Percentiles rank a stretch among this genome's conserved stretches.
phyloP scores from a whole-genome alignment of 495 filamentous ascomycete genomes.

The Talaromyces stipitatus region DNA sequence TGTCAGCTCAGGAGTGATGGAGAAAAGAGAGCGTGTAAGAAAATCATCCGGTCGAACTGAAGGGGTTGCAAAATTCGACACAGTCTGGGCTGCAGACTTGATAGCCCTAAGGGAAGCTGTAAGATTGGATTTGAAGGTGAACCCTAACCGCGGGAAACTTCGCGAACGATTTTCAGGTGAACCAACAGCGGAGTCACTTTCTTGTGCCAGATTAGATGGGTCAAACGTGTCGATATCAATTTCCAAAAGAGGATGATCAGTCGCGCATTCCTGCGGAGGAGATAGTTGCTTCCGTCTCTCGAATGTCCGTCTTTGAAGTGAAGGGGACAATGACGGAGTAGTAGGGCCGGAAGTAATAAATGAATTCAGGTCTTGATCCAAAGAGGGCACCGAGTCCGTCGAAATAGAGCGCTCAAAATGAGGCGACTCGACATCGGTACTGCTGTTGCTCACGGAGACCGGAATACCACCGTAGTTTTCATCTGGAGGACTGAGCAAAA shows the following conservation, averaged over 20 bases:
- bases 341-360: conserved; percentile 27
- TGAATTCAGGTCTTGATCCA: conserved; percentile 47
- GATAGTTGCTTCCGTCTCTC: conserved; percentile 38
- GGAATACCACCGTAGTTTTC: conserved; percentile 21
- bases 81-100: conserved; percentile 74
- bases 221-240: conserved; percentile 15
- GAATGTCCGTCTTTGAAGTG: conserved; percentile 28
- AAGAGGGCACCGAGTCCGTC: conserved; percentile 54
- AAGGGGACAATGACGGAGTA: conserved; percentile 23
- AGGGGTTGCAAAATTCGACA: conserved; percentile 66
- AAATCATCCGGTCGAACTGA: conserved; percentile 81
- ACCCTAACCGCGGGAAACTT: conserved; percentile 32
- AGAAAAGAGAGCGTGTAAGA: conserved; percentile 74
- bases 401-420: conserved; percentile 48
- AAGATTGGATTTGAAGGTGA: conserved; percentile 84
- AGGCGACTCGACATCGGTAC: conserved; percentile 25
- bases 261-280: conserved; percentile 43
- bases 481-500: conserved; percentile 40
- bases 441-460: conserved; percentile 18
- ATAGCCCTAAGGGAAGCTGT: conserved; percentile 86
- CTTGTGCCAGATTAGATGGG: not conserved
- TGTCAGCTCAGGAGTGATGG: conserved; percentile 73
- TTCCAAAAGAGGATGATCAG: conserved; percentile 49
- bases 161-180: conserved; percentile 4
- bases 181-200: not conserved